Base-by-base conservation (phyloP, 148 eudicot species). In the Rhododendron griersonianum region DNA sequence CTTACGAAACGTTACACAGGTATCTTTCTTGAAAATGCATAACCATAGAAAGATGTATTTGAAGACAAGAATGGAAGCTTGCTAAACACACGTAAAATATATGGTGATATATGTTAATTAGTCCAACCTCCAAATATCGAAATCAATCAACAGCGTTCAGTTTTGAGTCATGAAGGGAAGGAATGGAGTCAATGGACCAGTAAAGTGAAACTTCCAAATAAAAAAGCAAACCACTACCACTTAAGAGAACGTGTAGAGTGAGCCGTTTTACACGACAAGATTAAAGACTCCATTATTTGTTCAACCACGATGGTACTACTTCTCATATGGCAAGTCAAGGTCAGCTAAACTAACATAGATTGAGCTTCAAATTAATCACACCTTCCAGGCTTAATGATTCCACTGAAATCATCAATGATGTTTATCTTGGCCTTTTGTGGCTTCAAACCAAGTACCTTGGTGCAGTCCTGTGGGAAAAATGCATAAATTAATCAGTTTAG, bases 311-410 rank as follows among this genome's bases (percentile, higher is more conserved):
- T 18, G 61, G 61, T 55, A 76, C 7, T 7, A 10, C 25, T 41
- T 77, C 25, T 41, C 61, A 3, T 8, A 19, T 7, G 51, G 50
- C 80, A 77, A 77, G 51, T 41, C 25, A 77, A 37, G 47, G 39
- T 45, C 8, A 47, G 41, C 7, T 5, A 53, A 81, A 81, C n/a
- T 2, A 51, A 41, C 21, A 23, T 9, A 45, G 81, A 37, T 45
- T 23, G 39, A 50, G 41, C 4, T 85, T 41, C 55, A 44, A 39
- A n/a, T 7, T 3, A 45, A 48, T 41, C 78, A 87, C 82, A 95
- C 97, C 98, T 94, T 87, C 95, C 95, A 55, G 97, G 97, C 91
- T 91, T 93, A 83, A 93, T 89, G 74, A 91, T 86, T 63, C 97
- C 97, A 85, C 91, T 93, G 88, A 90, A 92, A 63, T 90, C 91